These are phyloP conservation scores for Drechslerella stenobrocha DNA, from an alignment of 2,329 filamentous ascomycete species.

Conservation along the genomic window DNA sequence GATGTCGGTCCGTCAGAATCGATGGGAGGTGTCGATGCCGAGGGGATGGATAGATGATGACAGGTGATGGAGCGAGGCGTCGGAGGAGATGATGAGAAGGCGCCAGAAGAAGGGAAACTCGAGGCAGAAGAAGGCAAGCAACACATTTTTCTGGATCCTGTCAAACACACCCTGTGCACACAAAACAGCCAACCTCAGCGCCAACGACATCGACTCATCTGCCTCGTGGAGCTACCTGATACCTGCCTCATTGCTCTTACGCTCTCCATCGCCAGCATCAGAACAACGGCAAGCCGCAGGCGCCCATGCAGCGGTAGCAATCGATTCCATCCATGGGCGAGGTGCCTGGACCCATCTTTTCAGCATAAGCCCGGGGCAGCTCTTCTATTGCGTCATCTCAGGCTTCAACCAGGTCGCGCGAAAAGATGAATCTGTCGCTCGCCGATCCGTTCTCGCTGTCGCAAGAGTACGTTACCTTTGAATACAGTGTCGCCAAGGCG, in stretches of 20 bases:
- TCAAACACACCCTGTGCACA: conserved; percentile 21
- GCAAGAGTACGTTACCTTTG: conserved; percentile 56
- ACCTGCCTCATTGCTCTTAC: background rate
- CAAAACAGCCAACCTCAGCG: conserved; percentile 1
- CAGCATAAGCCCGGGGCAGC: conserved; percentile 10
- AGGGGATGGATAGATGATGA: conserved; percentile 12
- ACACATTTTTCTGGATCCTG: conserved; percentile 36
- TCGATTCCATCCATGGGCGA: conserved; percentile 22
- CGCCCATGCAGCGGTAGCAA: conserved; percentile 34
- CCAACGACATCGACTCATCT: background rate
- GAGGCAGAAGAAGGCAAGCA: conserved; percentile 44
- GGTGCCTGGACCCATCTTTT: conserved; percentile 30
- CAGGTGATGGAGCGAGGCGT: conserved; percentile 4
- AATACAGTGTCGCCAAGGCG: conserved; percentile 9
- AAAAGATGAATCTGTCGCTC: conserved; percentile 68
- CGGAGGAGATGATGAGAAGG: conserved; percentile 20
- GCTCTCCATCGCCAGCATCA: background rate
- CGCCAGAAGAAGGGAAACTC: conserved; percentile 22
- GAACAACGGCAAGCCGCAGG: background rate
- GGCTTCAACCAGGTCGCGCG: conserved; percentile 2
- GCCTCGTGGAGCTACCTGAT: background rate
- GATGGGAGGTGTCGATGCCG: conserved; percentile 40
- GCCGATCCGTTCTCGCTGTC: conserved; percentile 72
- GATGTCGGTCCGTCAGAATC: conserved; percentile 23
- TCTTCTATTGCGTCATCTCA: background rate